Base-by-base conservation (phyloP, 768 basidiomycete genomes). In the Rhizopogon salebrosus region DNA sequence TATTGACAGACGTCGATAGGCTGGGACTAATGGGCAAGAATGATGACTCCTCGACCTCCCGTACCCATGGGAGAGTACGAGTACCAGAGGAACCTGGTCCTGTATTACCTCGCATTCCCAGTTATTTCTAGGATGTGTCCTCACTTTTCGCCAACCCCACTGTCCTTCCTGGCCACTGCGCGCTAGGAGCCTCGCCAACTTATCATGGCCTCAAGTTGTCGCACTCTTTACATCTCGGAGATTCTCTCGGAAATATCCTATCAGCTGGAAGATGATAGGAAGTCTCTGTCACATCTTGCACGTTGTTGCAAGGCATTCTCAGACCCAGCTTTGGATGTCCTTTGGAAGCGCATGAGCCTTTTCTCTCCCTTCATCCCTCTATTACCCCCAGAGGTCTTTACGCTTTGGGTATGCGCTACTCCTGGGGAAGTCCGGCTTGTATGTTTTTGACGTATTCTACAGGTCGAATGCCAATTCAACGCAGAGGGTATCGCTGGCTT, bases 311-410 rank as follows among this genome's bases (percentile, higher is more conserved):
- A 55, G 29, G 53, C 41, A 11, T 26, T 62, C 18, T 58, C 46
- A 27, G 39, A 14, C 8, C 41, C 45, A 34, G 48, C 60, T 4
- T 54, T 61, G 18, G 60, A 62, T 40, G 55, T 51, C 11, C 41
- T 61, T 23, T 61, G 57, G 60, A 61, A 45, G 42, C 51, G 58
- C 18, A 61, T 62, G 60, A 52, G 53, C 34, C 49, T 60, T 23
- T 59, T 59, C 16, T 41, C 36, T 10, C 60, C 57, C 5, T 55
- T 60, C 37, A 46, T 55, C 1, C 60, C 60, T 3, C 23, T 61
- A 6, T 50, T 61, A 8, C 60, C 60, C 35, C 37, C 43, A 23
- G 20, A 24, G 0, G 49, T 59, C 1, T 54, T 48, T 26, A 52
- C 53, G 23, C 46, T 60, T 40, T 54, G 60, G 50, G 57, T 61